Base-by-base conservation (phyloP, 306 rosid species). In the Cyclanthera cordifolia region DNA sequence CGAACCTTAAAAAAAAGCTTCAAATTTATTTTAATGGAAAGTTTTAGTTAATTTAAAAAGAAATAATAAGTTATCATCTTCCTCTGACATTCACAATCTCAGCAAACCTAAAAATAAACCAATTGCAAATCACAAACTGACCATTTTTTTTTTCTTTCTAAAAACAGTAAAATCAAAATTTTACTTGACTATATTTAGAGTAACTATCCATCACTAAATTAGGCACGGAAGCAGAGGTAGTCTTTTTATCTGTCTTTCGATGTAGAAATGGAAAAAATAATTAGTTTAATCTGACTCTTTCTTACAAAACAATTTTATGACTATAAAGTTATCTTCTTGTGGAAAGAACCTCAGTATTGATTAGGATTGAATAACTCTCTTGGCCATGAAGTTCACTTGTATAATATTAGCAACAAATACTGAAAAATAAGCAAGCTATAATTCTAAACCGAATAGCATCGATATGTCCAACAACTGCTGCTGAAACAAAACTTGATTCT, bases 401-500 rank as follows among this genome's bases (percentile, higher is more conserved):
- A 16, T 32, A 13, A 34, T 8, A 34, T 34, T 4, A 34, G 37
- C 37, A 59, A n/a, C 37, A 17, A 0, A 6, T 8, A 21, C 67
- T 4, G 21, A 34, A 45, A 28, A 6, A 37, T 16, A 37, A 28
- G 48, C 49, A n/a, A n/a, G n/a, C n/a, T n/a, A n/a, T 37, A 37
- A 60, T 34, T 60, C 67, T 2, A 34, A 60, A 37, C 5, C 12
- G 23, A 61, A 39, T 34, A 10, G 14, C 27, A 60, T 15, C 15
- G 0, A 30, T 27, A 32, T 25, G 17, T 61, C 30, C 68, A 61
- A 17, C 50, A 61, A 39, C 9, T n/a, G 28, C 25, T n/a, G 50
- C 49, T n/a, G 68, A 19, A 61, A 61, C 50, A 61, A 61, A 30
- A 61, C 27, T 41, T 39, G 49, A 10, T 61, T 37, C 68, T 41